These are phyloP conservation scores for Talaromyces sp. DNA, from an alignment of 2,329 filamentous ascomycete genomes.

Conservation along the genomic window DNA sequence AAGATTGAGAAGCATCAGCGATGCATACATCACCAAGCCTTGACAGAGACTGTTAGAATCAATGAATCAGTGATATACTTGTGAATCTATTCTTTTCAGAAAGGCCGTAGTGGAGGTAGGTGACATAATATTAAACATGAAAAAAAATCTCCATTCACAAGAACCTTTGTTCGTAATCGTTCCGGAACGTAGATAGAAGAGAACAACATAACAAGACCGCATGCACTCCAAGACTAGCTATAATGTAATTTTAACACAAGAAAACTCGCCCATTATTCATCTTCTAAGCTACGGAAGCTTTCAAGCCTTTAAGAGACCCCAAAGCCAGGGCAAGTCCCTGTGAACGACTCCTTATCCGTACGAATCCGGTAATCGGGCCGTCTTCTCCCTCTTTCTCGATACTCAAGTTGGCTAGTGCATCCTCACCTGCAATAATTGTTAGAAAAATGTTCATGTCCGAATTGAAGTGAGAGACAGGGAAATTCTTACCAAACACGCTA, in stretches of 20 bases:
- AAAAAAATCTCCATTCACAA: constrained; percentile 13
- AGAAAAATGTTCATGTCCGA: constrained; percentile 16
- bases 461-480: constrained; percentile 1
- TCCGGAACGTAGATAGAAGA: constrained; percentile 18
- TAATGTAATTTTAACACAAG: constrained; percentile 7
- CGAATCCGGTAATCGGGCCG: constrained; percentile 92
- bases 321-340: constrained; percentile 92
- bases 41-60: neutral
- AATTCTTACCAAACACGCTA: constrained; percentile 89
- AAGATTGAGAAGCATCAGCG: too few relatives aligned
- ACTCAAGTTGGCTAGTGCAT: constrained; percentile 92
- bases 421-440: constrained; percentile 67
- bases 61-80: neutral
- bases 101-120: neutral
- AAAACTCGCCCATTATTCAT: constrained; percentile 21
- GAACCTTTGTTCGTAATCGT: constrained; percentile 21
- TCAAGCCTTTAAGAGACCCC: constrained; percentile 89
- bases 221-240: constrained; percentile 18
- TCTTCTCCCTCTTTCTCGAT: constrained; percentile 97
- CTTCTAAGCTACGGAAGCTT: constrained; percentile 54
- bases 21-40: neutral
- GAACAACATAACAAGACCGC: constrained; percentile 18
- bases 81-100: neutral
- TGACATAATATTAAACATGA: constrained; percentile 3
- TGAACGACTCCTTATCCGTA: constrained; percentile 93